These are phyloP conservation scores for Agaricus subrufescens DNA, from an alignment of 768 basidiomycete genomes.

Conservation along the genomic window DNA sequence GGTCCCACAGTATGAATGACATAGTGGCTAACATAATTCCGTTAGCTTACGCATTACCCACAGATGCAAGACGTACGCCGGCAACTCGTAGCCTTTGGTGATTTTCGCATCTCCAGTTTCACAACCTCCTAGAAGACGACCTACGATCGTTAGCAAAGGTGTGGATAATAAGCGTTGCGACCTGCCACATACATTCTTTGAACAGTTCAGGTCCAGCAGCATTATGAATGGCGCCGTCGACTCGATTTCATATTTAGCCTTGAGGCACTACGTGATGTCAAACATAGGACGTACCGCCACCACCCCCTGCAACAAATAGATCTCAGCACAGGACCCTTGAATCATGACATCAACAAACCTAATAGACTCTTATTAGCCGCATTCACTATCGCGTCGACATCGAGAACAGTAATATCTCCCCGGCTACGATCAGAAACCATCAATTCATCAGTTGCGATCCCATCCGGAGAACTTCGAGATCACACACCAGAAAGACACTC, in stretches of 20 bases:
- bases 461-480: neutral
- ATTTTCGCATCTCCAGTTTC: constrained; percentile 74
- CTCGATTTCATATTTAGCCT: constrained; percentile 26
- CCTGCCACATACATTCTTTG: constrained; percentile 56
- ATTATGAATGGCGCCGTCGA: constrained; percentile 78
- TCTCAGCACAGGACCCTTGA: neutral
- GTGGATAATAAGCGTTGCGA: neutral
- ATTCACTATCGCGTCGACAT: constrained; percentile 75
- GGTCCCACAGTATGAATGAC: constrained; percentile 86
- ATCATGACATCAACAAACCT: constrained; percentile 39
- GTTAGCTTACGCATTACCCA: neutral
- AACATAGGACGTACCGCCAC: constrained; percentile 51
- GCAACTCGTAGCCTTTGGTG: constrained; percentile 70
- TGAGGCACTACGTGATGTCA: neutral
- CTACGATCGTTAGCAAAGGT: constrained; percentile 28
- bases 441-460: neutral
- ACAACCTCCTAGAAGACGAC: constrained; percentile 61
- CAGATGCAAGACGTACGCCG: constrained; percentile 46
- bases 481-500: constrained; percentile 1
- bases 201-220: constrained; percentile 66
- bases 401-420: constrained; percentile 72
- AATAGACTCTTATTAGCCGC: constrained; percentile 72
- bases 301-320: constrained; percentile 48
- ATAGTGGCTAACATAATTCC: constrained; percentile 41
- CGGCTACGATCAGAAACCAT: constrained; percentile 38